These are phyloP conservation scores for Phycomyces nitens DNA, from an alignment of 192 early-diverging fungal species.

Conservation along the genomic window DNA sequence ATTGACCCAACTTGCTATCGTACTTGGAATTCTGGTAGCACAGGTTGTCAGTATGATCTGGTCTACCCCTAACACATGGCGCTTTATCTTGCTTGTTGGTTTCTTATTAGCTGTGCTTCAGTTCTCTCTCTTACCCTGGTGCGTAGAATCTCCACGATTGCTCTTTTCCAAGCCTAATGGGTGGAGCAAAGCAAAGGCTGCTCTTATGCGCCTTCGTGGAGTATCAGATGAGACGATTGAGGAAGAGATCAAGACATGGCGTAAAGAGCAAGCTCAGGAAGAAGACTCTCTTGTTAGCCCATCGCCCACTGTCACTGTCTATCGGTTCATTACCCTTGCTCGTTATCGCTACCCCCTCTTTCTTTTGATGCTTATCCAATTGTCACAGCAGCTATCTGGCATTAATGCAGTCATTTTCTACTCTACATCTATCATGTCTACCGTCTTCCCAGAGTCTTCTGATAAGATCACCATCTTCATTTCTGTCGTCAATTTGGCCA, in stretches of 20 bases:
- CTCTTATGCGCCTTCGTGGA: slow-evolving; percentile 56
- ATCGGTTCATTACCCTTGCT: slow-evolving; percentile 39
- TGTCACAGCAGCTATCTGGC: slow-evolving; percentile 85
- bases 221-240: slow-evolving; percentile 38
- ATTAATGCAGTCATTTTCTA: slow-evolving; percentile 91
- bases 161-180: slow-evolving; percentile 49
- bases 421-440: slow-evolving; percentile 68
- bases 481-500: slow-evolving; percentile 67
- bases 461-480: slow-evolving; percentile 77
- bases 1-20: slow-evolving; percentile 84
- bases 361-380: slow-evolving; percentile 64
- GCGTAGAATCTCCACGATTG: slow-evolving; percentile 79
- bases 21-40: slow-evolving; percentile 73
- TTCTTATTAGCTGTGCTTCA: slow-evolving; percentile 61
- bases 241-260: slow-evolving; percentile 53
- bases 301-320: slow-evolving; percentile 29
- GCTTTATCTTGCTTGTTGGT: slow-evolving; percentile 64
- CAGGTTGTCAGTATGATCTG: slow-evolving; percentile 65
- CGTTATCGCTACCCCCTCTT: slow-evolving; percentile 63
- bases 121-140: slow-evolving; percentile 60
- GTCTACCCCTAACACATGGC: slow-evolving; percentile 64
- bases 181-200: slow-evolving; percentile 43
- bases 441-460: slow-evolving; percentile 57
- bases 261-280: slow-evolving; percentile 27
- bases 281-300: slow-evolving; percentile 7